Base-by-base conservation (phyloP, 2,329 filamentous ascomycete genomes). In the Pseudocercospora pini-densiflorae region DNA sequence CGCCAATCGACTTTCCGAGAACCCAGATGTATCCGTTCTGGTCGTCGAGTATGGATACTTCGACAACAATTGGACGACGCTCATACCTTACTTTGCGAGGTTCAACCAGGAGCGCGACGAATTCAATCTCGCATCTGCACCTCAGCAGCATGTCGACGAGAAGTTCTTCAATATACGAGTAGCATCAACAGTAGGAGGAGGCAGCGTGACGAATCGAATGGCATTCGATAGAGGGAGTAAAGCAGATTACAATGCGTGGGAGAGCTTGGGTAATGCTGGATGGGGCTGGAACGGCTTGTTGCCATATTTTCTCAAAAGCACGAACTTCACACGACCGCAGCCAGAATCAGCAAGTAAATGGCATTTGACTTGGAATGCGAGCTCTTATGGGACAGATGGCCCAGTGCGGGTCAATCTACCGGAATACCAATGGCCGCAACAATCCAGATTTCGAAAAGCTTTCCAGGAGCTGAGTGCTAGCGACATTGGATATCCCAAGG, bases 201-300 rank as follows among this genome's bases (percentile, higher is more conserved):
- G 77, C 10, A 76, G 74, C 19, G 75, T 77, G 1, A 74, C 80
- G 24, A 81, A 81, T 69, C 77, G 77, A 7, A 79, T 81, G 77
- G 70, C 75, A 6, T 79, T 78, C 64, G 77, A 78, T 61, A 76
- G 79, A 6, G 79, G 74, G 12, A 71, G 74, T 36, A 71, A 73
- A 19, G 75, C 69, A 6, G 79, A 80, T 64, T 81, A 81, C 29
- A 75, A 82, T 67, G 78, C 79, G 2, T 82, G 81, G 80, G 77
- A 68, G n/a, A 45, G 54, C 29, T 59, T 72, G 12, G 68, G 70
- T 9, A 72, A 72, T 43, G 24, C 59, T 23, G 70, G 67, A n/a
- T 72, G 70, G 69, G 67, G 69, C 36, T 72, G 69, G 67, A 47
- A 68, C 8, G 63, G 40, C 10, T 51, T 69, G 0, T 9, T 64